These are phyloP conservation scores for Taphrina betulina DNA, from an alignment of 1,139 yeast species.

Conservation along the genomic window DNA sequence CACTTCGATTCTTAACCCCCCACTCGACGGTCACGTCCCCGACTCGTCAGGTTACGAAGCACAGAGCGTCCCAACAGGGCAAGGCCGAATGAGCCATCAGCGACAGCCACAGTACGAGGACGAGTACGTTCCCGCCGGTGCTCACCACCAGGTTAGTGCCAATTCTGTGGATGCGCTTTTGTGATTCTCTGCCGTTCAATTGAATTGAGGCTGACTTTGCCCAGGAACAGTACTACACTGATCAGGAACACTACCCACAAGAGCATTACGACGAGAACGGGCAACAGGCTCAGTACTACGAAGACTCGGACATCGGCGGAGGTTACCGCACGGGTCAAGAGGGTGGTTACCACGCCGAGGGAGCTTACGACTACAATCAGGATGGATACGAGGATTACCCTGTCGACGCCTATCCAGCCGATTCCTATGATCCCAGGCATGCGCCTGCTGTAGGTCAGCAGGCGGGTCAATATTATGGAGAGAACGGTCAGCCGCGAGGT, in stretches of 20 bases:
- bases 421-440: constrained; percentile 41
- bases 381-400: constrained; percentile 39
- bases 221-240: constrained; percentile 20
- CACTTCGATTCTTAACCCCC: too few relatives aligned
- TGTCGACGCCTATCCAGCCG: constrained; percentile 45
- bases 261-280: constrained; percentile 21
- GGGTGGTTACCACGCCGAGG: constrained; percentile 20
- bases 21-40: too few relatives aligned
- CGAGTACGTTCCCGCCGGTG: constrained; percentile 35
- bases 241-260: constrained; percentile 13
- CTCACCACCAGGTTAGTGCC: constrained; percentile 21
- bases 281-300: constrained; percentile 21
- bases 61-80: too few relatives aligned
- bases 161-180: neutral
- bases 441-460: constrained; percentile 40
- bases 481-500: constrained; percentile 36
- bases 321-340: constrained; percentile 1
- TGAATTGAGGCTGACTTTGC: neutral
- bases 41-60: too few relatives aligned
- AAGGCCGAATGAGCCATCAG: too few relatives aligned
- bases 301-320: neutral
- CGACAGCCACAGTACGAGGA: constrained; percentile 37
- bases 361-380: constrained; percentile 33
- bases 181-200: neutral
- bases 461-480: constrained; percentile 37